Evolutionary conservation across 257 asterid species (phyloP), one percentile per base, ranked within the genome.

Genomic region (Rubia yunnanensis): DNA sequence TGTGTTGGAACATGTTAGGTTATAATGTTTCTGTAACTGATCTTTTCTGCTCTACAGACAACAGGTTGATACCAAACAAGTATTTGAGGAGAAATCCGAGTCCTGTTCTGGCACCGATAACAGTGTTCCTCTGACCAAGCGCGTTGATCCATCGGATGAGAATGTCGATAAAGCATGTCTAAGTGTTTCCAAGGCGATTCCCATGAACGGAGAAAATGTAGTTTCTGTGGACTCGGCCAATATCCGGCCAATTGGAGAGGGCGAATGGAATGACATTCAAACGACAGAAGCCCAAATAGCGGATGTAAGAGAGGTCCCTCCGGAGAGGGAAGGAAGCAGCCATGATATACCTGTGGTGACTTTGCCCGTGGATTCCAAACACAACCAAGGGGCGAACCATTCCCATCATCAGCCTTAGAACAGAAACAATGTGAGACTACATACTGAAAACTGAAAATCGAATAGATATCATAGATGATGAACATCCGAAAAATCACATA

Each of bases 111-210:
- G 79, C 70, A 31, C 59, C 49, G 80, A 71, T 17, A 68, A 72
- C 34, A 83, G 83, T 59, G 76, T 78, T 64, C 88, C 94, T 34
- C 75, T 84, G 46, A 89, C 96, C 41, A 92, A 89, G 82, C 97
- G 83, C 52, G 91, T 89, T 73, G 90, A 92, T 70, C 90, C 94
- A 73, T 85, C 94, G 2, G 87, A 89, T 72, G 89, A 83, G 76
- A 92, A 92, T 59, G 95, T 92, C 70, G 97, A 92, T 74, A 92
- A 92, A 81, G 99, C 97, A 55, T 87, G 99, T 73, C 78, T 85
- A 36, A 85, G 95, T 20, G 83, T 80, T 63, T 84, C 91, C 9
- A 83, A 65, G 67, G 77, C 84, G 24, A 78, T 76, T n/a, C 73
- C 81, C 27, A 78, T 64, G 53, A 81, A 79, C 50, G 78, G 79